Conservation (phyloP, 2,329 filamentous ascomycete genomes). For the Daldinia eschscholtzii region DNA sequence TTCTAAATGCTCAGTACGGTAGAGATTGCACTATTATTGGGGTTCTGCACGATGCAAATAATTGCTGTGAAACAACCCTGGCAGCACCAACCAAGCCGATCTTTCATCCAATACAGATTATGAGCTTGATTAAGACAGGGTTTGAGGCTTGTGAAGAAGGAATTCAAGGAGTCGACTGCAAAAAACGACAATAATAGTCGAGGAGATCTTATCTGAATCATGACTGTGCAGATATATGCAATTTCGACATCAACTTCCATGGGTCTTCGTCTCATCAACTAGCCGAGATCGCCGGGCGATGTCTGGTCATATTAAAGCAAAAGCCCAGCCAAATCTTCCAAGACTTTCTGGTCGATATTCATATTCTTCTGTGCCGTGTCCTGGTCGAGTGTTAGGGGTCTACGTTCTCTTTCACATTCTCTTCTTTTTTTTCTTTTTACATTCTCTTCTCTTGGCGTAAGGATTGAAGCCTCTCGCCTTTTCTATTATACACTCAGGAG, state of each 20-base stretch:
- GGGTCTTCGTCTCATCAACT: constrained; percentile 42
- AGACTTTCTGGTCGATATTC: constrained; percentile 41
- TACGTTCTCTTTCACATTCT: constrained; percentile 41
- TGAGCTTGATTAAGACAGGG: constrained; percentile 33
- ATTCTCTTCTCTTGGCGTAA: constrained; percentile 46
- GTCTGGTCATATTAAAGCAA: constrained; percentile 52
- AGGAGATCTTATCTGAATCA: constrained; percentile 34
- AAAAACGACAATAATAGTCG: constrained; percentile 37
- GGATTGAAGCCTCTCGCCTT: constrained; percentile 46
- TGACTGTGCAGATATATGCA: constrained; percentile 20
- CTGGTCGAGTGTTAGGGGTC: constrained; percentile 44
- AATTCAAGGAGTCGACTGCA: constrained; percentile 34
- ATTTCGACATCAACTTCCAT: constrained; percentile 29
- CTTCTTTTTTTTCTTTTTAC: constrained; percentile 40
- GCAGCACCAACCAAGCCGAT: constrained; percentile 26
- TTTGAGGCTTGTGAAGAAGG: constrained; percentile 26
- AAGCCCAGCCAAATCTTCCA: constrained; percentile 41
- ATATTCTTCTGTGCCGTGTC: constrained; percentile 36
- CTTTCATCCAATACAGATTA: constrained; percentile 33
- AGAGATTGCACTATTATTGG: constrained; percentile 31
- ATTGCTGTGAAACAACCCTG: constrained; percentile 38
- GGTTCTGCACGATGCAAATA: constrained; percentile 24
- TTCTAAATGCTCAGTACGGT: constrained; percentile 31
- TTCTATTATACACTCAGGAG: constrained; percentile 47
- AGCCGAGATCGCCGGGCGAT: constrained; percentile 42